Evolutionary conservation across 345 rosid genomes (phyloP).

Genomic region (Fremontodendron californicum): DNA sequence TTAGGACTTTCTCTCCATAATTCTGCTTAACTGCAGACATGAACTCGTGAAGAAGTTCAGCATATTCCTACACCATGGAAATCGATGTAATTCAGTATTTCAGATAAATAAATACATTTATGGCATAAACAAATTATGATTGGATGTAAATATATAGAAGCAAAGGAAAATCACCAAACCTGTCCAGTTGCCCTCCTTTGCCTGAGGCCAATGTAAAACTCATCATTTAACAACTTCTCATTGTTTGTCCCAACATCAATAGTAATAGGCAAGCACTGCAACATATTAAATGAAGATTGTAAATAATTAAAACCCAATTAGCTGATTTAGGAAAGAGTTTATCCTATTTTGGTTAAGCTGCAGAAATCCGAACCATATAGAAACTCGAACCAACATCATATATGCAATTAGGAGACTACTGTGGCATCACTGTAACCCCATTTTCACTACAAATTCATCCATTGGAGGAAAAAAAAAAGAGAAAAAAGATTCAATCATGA

Average conservation of each 20-base stretch:
- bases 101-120: neutral
- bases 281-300: neutral
- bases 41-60: slow-evolving; percentile 85
- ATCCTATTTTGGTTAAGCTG: neutral
- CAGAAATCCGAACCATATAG: neutral
- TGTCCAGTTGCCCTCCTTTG: slow-evolving; percentile 82
- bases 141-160: slow-evolving; percentile 5
- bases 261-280: slow-evolving; percentile 81
- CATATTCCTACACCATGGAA: slow-evolving; percentile 58
- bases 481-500: neutral
- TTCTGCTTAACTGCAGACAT: slow-evolving; percentile 86
- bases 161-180: slow-evolving; percentile 33
- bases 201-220: slow-evolving; percentile 80
- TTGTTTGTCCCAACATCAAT: slow-evolving; percentile 95
- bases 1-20: slow-evolving; percentile 87
- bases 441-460: neutral
- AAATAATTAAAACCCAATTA: neutral
- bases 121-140: neutral
- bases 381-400: neutral
- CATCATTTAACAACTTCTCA: slow-evolving; percentile 60
- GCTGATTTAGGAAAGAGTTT: neutral
- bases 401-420: neutral
- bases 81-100: slow-evolving; percentile 12
- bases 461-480: neutral
- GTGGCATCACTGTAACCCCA: neutral